These are phyloP conservation scores for Cladosporium austrohemisphaericum DNA, from an alignment of 2,329 filamentous ascomycete genomes.

Conservation along the genomic window DNA sequence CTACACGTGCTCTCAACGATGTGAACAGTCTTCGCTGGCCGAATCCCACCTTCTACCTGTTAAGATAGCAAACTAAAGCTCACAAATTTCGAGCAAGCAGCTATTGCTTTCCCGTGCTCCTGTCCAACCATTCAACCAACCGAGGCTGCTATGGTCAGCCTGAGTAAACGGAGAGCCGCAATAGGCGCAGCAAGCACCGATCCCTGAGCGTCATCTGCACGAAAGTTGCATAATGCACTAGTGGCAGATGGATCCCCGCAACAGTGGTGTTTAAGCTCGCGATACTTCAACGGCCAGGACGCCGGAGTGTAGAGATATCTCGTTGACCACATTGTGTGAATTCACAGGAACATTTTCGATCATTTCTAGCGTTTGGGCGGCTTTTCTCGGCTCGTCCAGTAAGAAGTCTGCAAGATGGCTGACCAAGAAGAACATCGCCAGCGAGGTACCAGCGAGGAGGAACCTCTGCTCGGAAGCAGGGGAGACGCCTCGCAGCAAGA, in stretches of 20 bases:
- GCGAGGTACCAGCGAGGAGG: conserved; percentile 52
- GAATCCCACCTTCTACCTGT: too few species aligned
- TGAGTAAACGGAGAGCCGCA: conserved; percentile 1
- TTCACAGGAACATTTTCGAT: neutral
- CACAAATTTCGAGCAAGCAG: too few species aligned
- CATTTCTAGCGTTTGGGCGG: neutral
- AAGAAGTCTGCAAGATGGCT: conserved; percentile 43
- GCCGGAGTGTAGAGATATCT: neutral
- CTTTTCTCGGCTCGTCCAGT: neutral
- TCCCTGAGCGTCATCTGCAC: conserved; percentile 5
- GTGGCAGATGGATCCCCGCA: conserved; percentile 11
- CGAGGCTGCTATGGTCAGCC: neutral
- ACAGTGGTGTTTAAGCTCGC: neutral
- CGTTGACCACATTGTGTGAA: neutral
- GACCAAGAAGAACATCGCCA: conserved; percentile 42
- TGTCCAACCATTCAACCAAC: too few species aligned
- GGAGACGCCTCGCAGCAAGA: conserved; percentile 71
- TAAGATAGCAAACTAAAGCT: too few species aligned
- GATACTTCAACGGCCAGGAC: neutral
- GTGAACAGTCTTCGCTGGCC: too few species aligned
- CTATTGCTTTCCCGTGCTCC: too few species aligned
- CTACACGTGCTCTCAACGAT: too few species aligned
- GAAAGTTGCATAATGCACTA: conserved; percentile 14
- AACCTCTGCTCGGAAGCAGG: conserved; percentile 66
- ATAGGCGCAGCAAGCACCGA: conserved; percentile 11